Evolutionary conservation across 495 filamentous ascomycete species (phyloP), one percentile per base, ranked within the genome.

Genomic region (Bacidia gigantensis): DNA sequence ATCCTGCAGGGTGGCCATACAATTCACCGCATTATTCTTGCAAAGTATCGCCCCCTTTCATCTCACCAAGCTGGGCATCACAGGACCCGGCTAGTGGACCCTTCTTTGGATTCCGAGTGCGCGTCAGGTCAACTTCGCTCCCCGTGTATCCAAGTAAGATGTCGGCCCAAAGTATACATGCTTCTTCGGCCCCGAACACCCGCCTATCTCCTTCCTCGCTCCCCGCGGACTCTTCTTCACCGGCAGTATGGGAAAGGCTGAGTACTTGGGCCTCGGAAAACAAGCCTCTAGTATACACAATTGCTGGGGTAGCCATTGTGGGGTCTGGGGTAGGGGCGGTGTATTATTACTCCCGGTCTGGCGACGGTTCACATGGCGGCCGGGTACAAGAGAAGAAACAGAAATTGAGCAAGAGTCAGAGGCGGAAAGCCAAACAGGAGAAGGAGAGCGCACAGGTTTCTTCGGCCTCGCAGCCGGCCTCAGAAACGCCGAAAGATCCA

Each of bases 181-280:
- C 50, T 50, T 35, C 57, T 41, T 12, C 41, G 22, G 26, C 56
- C 3, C 42, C 49, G 39, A 53, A 46, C 17, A 61, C 53, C 48
- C 68, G 72, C 62, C 66, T 76, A 54, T 72, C 72, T 62, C 72
- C 67, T 51, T 65, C 74, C 59, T 70, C 66, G 46, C 67, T 73
- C 40, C 62, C 75, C 43, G 56, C 59, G 40, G 64, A 73, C 44
- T 63, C 77, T 26, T 68, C 73, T 50, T 64, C 76, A 47, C 76
- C 84, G 54, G 87, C 89, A 20, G 64, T 93, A 49, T 94, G 87
- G 87, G 83, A 90, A 67, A 81, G 89, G 54, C 68, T 96, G 62
- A 84, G 87, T 56, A 84, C 77, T 67, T 98, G 90, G 88, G 87
- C 84, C 22, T 87, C 89, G 0, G 92, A 97, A 61, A 83, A 98